Evolutionary conservation across 495 filamentous ascomycete genomes (phyloP).

Genomic region (Aeminium ludgeri): DNA sequence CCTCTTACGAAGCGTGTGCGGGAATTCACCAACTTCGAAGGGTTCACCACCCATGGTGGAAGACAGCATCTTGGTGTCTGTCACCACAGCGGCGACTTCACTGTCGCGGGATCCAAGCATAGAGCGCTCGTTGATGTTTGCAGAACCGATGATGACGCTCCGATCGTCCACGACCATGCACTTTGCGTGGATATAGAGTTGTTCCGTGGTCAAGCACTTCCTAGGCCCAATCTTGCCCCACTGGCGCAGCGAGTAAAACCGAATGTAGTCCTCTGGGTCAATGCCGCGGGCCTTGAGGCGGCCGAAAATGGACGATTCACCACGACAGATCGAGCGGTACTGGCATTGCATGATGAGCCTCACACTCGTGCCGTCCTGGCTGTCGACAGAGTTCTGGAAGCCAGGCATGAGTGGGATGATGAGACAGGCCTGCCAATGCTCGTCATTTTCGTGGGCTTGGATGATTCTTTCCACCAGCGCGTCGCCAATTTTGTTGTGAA

Average conservation of each 20-base stretch:
- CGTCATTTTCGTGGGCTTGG: slow-evolving; percentile 62
- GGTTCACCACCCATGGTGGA: slow-evolving; percentile 80
- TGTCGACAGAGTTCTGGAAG: slow-evolving; percentile 92
- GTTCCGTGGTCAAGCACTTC: slow-evolving; percentile 75
- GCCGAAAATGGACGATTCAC: slow-evolving; percentile 83
- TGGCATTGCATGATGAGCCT: slow-evolving; percentile 96
- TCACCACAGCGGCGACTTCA: slow-evolving; percentile 77
- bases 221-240: slow-evolving; percentile 87
- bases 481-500: slow-evolving; percentile 89
- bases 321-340: slow-evolving; percentile 90
- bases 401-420: slow-evolving; percentile 93
- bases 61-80: slow-evolving; percentile 86
- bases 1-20: slow-evolving; percentile 81
- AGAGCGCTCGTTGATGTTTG: slow-evolving; percentile 97
- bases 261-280: slow-evolving; percentile 91
- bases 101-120: slow-evolving; percentile 87
- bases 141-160: slow-evolving; percentile 85
- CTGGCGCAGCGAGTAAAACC: slow-evolving; percentile 78
- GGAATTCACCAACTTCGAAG: slow-evolving; percentile 79
- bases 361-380: slow-evolving; percentile 82
- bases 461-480: slow-evolving; percentile 84
- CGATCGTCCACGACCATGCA: slow-evolving; percentile 94
- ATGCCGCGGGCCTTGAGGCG: slow-evolving; percentile 65
- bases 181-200: slow-evolving; percentile 97
- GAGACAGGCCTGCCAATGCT: slow-evolving; percentile 89